Base-by-base conservation (phyloP, 768 basidiomycete species). In the Gloeostereum incarnatum region DNA sequence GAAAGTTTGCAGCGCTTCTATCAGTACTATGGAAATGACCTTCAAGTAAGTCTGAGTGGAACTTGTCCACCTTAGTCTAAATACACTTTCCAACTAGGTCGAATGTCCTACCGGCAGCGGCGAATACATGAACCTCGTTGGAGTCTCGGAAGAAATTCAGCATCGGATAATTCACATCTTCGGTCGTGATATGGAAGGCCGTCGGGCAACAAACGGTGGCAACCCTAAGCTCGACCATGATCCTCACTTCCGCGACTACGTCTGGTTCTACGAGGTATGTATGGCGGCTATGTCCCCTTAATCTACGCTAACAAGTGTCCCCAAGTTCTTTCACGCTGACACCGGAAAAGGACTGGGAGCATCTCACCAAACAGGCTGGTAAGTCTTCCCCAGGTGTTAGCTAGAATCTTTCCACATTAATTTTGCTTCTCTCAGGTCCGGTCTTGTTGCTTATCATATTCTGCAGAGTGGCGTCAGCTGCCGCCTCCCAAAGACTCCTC, bases 81-180 rank as follows among this genome's bases (percentile, higher is more conserved):
- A 18, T 26, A 30, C 21, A 31, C 29, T 22, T 35, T 19, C 20
- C 36, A n/a, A n/a, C 5, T 38, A 75, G 67, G 82, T 94, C 20
- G 96, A 99, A 59, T 99, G 96, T 52, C 96, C 96, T 4, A 92
- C 90, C 0, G 91, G 92, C 19, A 87, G 83, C 45, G 96, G 96
- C n/a, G 93, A 96, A 48, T 90, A 82, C 60, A 97, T 97, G 92
- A 88, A 91, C 54, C 77, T 99, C 6, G 88, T 83, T 7, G 73
- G 77, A 41, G 91, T 94, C 14, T 91, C 96, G 4, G 94, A 97
- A 52, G 96, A 99, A 59, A 92, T 99, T 40, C 96, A 98, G 58
- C 94, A 98, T 54, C 82, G 96, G n/a, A 80, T 98, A 45, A 99
- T 98, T 40, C 92, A 98, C 58, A 91, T 99, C 50, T 99, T 99